Percentiles rank a stretch among this genome's conserved stretches.
Evolutionary conservation across 345 rosid species (phyloP).

Genomic region (Mallotus nudiflorus): DNA sequence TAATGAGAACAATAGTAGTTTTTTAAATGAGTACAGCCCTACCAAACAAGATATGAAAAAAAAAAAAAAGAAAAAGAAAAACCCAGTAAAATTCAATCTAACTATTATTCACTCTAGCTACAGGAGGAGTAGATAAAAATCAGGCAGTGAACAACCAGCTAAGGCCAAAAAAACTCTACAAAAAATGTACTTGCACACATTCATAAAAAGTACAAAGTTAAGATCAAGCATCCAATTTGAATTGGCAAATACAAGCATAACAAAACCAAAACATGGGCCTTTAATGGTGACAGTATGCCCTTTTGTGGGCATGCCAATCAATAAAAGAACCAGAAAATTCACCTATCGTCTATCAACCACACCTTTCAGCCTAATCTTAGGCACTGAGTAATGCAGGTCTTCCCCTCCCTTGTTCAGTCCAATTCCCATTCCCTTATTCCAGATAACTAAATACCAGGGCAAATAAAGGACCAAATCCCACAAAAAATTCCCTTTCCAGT

Average conservation of each 20-base stretch:
- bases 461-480: no score
- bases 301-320: not conserved
- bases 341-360: no score
- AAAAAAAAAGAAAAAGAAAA: not conserved
- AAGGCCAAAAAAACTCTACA: not conserved
- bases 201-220: not conserved
- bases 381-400: no score
- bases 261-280: no score
- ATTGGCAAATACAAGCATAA: not conserved
- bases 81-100: not conserved
- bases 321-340: no score
- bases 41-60: constrained; percentile 13
- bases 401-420: no score
- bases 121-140: not conserved
- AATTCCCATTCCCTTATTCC: no score
- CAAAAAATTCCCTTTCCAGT: no score
- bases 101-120: not conserved
- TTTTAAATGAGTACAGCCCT: not conserved
- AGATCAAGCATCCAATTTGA: not conserved
- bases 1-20: not conserved
- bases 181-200: not conserved
- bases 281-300: not conserved
- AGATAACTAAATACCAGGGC: no score
- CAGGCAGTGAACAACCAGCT: not conserved
- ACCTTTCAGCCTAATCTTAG: no score